phyloP scores from a whole-genome alignment of 129 eudicot species.

The Apium graveolens region DNA sequence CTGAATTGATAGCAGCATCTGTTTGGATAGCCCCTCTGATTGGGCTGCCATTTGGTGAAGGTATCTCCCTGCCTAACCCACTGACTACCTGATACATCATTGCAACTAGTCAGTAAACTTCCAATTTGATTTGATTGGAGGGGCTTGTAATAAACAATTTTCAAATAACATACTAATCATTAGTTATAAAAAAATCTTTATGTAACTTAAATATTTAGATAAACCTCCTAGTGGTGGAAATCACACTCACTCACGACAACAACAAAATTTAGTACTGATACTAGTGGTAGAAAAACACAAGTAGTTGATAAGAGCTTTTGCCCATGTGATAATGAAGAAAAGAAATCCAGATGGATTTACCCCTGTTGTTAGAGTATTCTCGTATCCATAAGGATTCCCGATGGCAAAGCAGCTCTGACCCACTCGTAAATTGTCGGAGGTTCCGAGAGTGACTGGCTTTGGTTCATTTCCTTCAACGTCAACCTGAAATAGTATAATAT shows the following conservation, averaged over 20 bases:
- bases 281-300: background rate
- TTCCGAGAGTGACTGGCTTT: slow-evolving; percentile 65
- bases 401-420: slow-evolving; percentile 95
- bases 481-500: slow-evolving; percentile 32
- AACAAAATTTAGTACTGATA: background rate
- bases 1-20: slow-evolving; percentile 97
- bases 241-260: background rate
- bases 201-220: background rate
- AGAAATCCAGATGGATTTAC: slow-evolving; percentile 23
- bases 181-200: background rate
- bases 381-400: slow-evolving; percentile 96
- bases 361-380: slow-evolving; percentile 91
- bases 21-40: slow-evolving; percentile 96
- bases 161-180: background rate
- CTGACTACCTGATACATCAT: slow-evolving; percentile 68
- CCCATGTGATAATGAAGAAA: background rate
- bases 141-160: background rate
- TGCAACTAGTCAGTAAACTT: background rate
- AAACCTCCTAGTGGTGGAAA: background rate
- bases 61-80: slow-evolving; percentile 95
- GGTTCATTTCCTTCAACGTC: slow-evolving; percentile 57
- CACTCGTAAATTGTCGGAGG: slow-evolving; percentile 48
- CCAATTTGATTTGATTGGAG: background rate
- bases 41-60: slow-evolving; percentile 87
- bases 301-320: background rate